These are phyloP conservation scores for Ceratocystis ficicola DNA, from an alignment of 2,329 filamentous ascomycete species.

Conservation along the genomic window DNA sequence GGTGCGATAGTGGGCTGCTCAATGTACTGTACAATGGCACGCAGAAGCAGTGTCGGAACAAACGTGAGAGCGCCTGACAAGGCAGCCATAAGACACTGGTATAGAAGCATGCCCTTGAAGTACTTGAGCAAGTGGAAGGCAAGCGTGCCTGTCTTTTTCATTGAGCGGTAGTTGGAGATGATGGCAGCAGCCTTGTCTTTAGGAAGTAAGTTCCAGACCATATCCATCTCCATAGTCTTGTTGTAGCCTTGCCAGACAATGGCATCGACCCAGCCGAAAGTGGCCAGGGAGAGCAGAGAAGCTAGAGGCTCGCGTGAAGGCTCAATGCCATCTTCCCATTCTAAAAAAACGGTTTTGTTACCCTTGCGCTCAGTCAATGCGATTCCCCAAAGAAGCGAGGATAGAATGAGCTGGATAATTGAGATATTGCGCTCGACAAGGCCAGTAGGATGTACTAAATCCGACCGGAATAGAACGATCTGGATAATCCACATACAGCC, in stretches of 20 bases:
- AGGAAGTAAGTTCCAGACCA: slow-evolving; percentile 84
- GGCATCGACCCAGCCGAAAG: slow-evolving; percentile 81
- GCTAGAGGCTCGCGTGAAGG: slow-evolving; percentile 79
- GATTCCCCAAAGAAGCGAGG: slow-evolving; percentile 61
- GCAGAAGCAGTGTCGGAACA: slow-evolving; percentile 78
- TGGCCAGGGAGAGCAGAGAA: slow-evolving; percentile 75
- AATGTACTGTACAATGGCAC: slow-evolving; percentile 87
- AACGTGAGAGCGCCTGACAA: slow-evolving; percentile 77
- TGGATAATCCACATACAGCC: slow-evolving; percentile 67
- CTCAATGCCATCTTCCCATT: slow-evolving; percentile 79
- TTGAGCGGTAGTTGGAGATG: slow-evolving; percentile 68
- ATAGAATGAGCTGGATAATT: slow-evolving; percentile 62
- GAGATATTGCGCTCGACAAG: slow-evolving; percentile 49
- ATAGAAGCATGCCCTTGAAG: slow-evolving; percentile 63
- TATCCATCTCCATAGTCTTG: slow-evolving; percentile 65
- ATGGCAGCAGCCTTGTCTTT: slow-evolving; percentile 78
- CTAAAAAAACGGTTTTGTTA: slow-evolving; percentile 75
- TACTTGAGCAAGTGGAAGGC: slow-evolving; percentile 71
- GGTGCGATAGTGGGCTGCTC: slow-evolving; percentile 67
- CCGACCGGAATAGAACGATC: slow-evolving; percentile 70
- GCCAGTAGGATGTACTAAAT: slow-evolving; percentile 63
- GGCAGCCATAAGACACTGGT: slow-evolving; percentile 70
- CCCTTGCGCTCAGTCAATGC: slow-evolving; percentile 76
- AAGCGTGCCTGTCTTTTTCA: slow-evolving; percentile 69
- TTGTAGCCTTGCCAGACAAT: slow-evolving; percentile 85